Evolutionary conservation across 257 asterid genomes (phyloP), one percentile per base, ranked within the genome.

Genomic region (Scutellaria minor): DNA sequence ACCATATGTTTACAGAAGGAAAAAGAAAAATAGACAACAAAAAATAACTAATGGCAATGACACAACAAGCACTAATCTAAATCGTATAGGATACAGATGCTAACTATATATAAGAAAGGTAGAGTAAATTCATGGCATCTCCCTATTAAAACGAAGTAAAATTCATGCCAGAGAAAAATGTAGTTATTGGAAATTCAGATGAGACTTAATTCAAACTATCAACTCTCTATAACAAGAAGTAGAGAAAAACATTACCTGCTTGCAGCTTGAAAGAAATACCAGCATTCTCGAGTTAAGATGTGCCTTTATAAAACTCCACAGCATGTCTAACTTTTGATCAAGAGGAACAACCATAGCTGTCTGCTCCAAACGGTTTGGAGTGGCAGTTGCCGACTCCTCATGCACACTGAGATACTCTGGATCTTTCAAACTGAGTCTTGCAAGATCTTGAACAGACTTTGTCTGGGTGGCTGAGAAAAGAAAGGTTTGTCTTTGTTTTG

Each of bases 381-480:
- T 95, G 13, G 99, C 98, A 24, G 96, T 87, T 46, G 68, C 63
- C 58, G 97, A 85, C 81, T 95, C 91, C 88, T 90, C 96, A 40
- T 92, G 98, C 84, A 95, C 97, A 44, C 97, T 88, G 62, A 95
- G 70, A 80, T 90, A 95, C 83, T 95, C 99, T 39, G 97, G 97
- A 74, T 95, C 98, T 85, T 95, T 95, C 77, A 95, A 89, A 79
- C 98, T 92, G 68, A 92, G 97, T 69, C 98, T 90, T 40, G 97
- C 98, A 74, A 95, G 97, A 83, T 90, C 94, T 84, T 92, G 91
- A 67, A 92, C 91, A 42, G 96, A 92, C 83, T 95, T 95, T 51
- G 96, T 92, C 69, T 95, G 99, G 13, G 98, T 92, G 70, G 99
- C 99, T 9, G 99, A 95, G 80, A 90, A 95, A 35, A 95, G 81